Evolutionary conservation across 2,329 filamentous ascomycete genomes (phyloP), one percentile per base, ranked within the genome.

Genomic region (Penicillium sp.): DNA sequence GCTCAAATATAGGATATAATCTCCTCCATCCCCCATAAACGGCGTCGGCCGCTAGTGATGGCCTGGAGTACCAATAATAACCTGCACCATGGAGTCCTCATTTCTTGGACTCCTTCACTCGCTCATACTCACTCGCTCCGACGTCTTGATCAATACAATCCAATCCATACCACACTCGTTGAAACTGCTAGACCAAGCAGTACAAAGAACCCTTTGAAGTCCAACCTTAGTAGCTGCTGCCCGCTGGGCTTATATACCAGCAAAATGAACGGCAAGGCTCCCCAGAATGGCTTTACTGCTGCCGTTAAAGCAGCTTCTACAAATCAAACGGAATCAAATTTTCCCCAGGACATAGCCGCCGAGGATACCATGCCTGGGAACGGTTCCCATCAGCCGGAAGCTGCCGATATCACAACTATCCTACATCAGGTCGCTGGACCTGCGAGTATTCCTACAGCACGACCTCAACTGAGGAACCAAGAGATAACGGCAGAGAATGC

Each of bases 401-500:
- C 13, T n/a, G 14, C 6, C 34, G 4, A 13, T n/a, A n/a, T 36
- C 34, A n/a, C 34, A 36, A n/a, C 34, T 13, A 5, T n/a, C 34
- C 11, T 36, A 13, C 4, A 5, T 7, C 11, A 36, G n/a, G 5
- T 36, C 14, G 13, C 34, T n/a, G n/a, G 34, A 7, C 1, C 34
- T 36, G 13, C 31, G 7, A 34, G 9, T 11, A 11, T 13, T n/a
- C 13, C 14, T n/a, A n/a, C 4, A n/a, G 50, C 42, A 14, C 68
- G 69, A 42, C 44, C 51, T 22, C 70, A 74, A 27, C 65, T 71
- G 42, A 27, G 67, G 36, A 43, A 45, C 5, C 65, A 70, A 45
- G 50, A 59, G 22, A 64, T 67, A 27, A 65, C 55, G n/a, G 61
- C 65, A 4, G 62, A 62, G 36, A 74, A 72, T 54, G 71, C 72